Evolutionary conservation across 805 yeast genomes (phyloP), one percentile per base, ranked within the genome.

Genomic region (Schwanniomyces vanrijiae): DNA sequence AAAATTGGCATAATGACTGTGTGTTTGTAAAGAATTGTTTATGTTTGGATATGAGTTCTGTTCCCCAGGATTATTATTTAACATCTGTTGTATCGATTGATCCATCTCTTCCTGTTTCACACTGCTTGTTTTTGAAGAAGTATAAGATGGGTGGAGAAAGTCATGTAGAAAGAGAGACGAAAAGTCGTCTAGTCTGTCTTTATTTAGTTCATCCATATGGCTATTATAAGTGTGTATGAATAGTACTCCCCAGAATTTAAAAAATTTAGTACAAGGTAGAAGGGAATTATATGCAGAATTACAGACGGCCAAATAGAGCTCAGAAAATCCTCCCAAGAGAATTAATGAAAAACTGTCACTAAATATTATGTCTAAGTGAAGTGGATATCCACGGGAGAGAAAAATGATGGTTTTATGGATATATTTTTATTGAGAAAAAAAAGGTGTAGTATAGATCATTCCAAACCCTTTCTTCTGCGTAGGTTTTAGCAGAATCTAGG

Each of bases 121-220:
- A 16, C 33, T 42, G 4, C 13, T 11, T 6, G 37, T 38, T 1
- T 37, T 28, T 9, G 45, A 35, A 5, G 44, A 19, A 3, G 41
- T 28, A 3, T 40, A 21, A 10, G 51, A 19, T 3, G 56, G 57
- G 43, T 68, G 69, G 21, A 71, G 58, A 33, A 69, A 63, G 46
- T 71, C 76, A 2, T 75, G 76, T 25, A 73, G 56, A 42, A 73
- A 73, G 37, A 73, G 59, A 35, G 75, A 63, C 40, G 76, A 68
- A 19, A 73, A 59, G 53, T 73, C 77, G 48, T 73, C 76, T 44
- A 68, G 58, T 35, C 61, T 52, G 24, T 60, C 61, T 50, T 64
- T 47, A 13, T 42, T 48, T 10, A 45, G 35, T 37, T 40, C 45
- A 34, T 47, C 39, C 50, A 47, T 44, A 16, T 4, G 16, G 14